phyloP scores from a whole-genome alignment of 2,329 filamentous ascomycete genomes.

The Emmonsia crescens region DNA sequence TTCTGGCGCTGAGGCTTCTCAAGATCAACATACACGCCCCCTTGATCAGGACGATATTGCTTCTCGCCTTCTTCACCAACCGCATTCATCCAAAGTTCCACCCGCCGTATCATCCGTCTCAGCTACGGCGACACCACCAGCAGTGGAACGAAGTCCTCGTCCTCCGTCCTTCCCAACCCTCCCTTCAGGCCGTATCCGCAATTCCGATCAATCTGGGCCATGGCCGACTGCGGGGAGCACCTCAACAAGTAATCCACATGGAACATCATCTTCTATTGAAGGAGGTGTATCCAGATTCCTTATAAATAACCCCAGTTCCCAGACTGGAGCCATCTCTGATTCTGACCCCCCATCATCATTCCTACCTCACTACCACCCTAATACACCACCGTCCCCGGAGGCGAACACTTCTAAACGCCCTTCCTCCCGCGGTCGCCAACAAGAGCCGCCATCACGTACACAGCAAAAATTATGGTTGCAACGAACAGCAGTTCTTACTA shows the following conservation, averaged over 20 bases:
- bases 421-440: constrained; percentile 25
- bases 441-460: constrained; percentile 35
- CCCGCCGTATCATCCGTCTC: constrained; percentile 40
- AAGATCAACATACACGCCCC: constrained; percentile 13
- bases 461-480: constrained; percentile 41
- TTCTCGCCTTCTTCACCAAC: constrained; percentile 27
- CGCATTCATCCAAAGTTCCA: constrained; percentile 34
- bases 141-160: constrained; percentile 25
- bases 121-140: constrained; percentile 31
- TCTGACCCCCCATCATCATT: constrained; percentile 38
- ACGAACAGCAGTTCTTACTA: constrained; percentile 34
- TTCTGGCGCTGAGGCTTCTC: constrained; percentile 13
- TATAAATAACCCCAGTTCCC: constrained; percentile 22
- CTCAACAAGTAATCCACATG: constrained; percentile 24
- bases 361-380: constrained; percentile 37
- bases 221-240: constrained; percentile 19
- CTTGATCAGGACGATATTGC: constrained; percentile 29
- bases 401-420: constrained; percentile 20
- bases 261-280: constrained; percentile 38
- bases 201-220: constrained; percentile 19
- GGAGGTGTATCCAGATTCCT: constrained; percentile 38
- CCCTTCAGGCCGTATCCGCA: constrained; percentile 23
- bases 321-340: constrained; percentile 25
- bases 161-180: constrained; percentile 28
- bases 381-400: constrained; percentile 34